Conservation (phyloP, 331 rosid species). For the Pyrus hybrid region DNA sequence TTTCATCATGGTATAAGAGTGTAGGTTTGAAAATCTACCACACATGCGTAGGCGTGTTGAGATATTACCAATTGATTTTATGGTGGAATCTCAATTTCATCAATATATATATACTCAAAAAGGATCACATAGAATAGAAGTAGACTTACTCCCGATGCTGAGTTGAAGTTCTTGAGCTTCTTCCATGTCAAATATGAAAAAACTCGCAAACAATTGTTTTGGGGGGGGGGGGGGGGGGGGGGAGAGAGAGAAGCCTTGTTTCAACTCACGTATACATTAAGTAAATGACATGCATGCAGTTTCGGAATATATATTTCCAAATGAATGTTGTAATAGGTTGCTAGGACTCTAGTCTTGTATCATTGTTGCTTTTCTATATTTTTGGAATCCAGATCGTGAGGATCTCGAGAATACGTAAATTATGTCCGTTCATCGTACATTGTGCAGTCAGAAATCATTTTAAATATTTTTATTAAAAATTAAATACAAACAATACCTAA, state of each 20-base stretch:
- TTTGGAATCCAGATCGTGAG: no score
- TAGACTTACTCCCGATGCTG: slow-evolving; percentile 26
- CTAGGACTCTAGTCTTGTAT: neutral
- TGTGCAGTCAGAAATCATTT: no score
- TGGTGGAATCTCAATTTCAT: no score
- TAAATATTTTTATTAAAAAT: no score
- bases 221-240: neutral
- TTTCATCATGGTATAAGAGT: no score
- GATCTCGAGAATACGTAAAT: no score
- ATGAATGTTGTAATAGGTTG: neutral
- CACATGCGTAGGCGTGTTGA: no score
- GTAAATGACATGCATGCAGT: neutral
- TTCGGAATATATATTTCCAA: neutral
- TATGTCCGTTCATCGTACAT: no score
- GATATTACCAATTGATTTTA: no score
- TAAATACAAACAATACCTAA: no score
- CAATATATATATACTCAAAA: no score
- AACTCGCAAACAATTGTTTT: neutral
- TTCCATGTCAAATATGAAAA: slow-evolving; percentile 24
- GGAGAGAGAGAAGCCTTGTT: neutral
- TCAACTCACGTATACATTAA: neutral
- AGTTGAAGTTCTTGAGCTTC: slow-evolving; percentile 21
- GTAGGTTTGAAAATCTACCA: no score
- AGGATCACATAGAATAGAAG: neutral
- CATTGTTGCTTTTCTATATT: neutral